Evolutionary conservation across 768 basidiomycete genomes (phyloP).

Genomic region (Termitomyces sp.): DNA sequence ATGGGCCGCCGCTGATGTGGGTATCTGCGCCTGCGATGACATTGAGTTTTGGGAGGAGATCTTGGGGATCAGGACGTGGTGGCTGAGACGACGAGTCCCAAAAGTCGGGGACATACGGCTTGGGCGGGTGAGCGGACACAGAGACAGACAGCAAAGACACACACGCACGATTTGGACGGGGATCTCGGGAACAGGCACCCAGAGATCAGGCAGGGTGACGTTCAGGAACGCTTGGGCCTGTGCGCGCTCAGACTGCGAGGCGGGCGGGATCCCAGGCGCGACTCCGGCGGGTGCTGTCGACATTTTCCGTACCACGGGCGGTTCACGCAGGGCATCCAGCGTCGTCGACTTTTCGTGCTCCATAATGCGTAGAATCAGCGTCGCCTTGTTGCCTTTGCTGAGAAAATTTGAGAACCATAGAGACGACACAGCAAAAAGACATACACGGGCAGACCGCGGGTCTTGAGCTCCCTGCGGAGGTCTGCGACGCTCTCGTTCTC

Average conservation of each 20-base stretch:
- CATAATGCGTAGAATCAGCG: constrained; percentile 48
- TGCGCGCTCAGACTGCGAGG: constrained; percentile 10
- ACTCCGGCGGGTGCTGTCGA: constrained; percentile 21
- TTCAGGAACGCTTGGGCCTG: constrained; percentile 2
- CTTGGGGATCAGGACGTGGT: constrained; percentile 15
- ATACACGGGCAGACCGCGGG: constrained; percentile 52
- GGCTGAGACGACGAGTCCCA: constrained; percentile 31
- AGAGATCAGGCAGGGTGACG: constrained; percentile 25
- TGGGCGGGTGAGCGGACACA: constrained; percentile 8
- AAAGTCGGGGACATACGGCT: constrained; percentile 46
- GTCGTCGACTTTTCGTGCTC: constrained; percentile 37
- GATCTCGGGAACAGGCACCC: constrained; percentile 33
- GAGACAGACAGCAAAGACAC: constrained; percentile 20
- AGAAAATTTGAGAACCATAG: neutral
- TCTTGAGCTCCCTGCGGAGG: constrained; percentile 49
- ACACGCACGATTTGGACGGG: constrained; percentile 66
- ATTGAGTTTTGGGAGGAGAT: constrained; percentile 35
- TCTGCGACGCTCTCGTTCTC: constrained; percentile 44
- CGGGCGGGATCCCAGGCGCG: constrained; percentile 39
- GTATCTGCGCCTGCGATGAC: constrained; percentile 38
- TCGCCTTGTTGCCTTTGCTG: constrained; percentile 54
- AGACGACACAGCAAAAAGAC: constrained; percentile 10
- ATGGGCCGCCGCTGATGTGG: constrained; percentile 30
- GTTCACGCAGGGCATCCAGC: constrained; percentile 13
- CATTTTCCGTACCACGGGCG: constrained; percentile 21